Base-by-base conservation (phyloP, 2,329 filamentous ascomycete genomes). In the Zasmidium cellare region DNA sequence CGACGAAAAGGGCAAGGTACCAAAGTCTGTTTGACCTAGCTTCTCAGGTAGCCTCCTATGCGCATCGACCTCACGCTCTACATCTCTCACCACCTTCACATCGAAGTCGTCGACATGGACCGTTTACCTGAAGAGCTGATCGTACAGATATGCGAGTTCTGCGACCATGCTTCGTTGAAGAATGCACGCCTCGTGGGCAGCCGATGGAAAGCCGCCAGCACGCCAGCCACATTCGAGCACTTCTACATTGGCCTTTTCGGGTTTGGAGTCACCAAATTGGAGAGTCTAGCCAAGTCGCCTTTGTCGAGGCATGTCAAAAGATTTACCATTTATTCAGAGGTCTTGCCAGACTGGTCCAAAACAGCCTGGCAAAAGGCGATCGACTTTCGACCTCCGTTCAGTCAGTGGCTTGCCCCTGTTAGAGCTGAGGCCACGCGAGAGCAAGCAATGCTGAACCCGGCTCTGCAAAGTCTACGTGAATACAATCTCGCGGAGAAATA, bases 61-160 rank as follows among this genome's bases (percentile, higher is more conserved):
- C 7, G 11, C 35, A 14, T 9, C n/a, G 35, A 41, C 6, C 9
- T 31, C 22, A 18, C 22, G 19, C 5, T 20, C 20, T 23, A 12
- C 46, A 45, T 46, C 47, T 20, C 28, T 35, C 16, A 53, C 23
- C 25, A 16, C 46, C 41, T 16, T 41, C 56, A 51, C n/a, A 20
- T 46, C 20, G 16, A 22, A n/a, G 44, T 14, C 47, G 46, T 22
- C 47, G 23, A 38, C 28, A 62, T 61, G 57, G 56, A 65, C 16
- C 47, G 46, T 22, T 57, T 69, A 3, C 69, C 69, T 9, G 53
- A 56, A 46, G 69, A 72, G 62, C 59, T 72, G n/a, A 49, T 70
- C 19, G 63, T 62, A 3, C 51, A 63, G 31, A 65, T 71, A 9
- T 53, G 61, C 46, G 59, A 62, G 18, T 49, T 62, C n/a, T 65